Evolutionary conservation across 2,329 filamentous ascomycete genomes (phyloP), one percentile per base, ranked within the genome.

Genomic region (Cercospora sp.): DNA sequence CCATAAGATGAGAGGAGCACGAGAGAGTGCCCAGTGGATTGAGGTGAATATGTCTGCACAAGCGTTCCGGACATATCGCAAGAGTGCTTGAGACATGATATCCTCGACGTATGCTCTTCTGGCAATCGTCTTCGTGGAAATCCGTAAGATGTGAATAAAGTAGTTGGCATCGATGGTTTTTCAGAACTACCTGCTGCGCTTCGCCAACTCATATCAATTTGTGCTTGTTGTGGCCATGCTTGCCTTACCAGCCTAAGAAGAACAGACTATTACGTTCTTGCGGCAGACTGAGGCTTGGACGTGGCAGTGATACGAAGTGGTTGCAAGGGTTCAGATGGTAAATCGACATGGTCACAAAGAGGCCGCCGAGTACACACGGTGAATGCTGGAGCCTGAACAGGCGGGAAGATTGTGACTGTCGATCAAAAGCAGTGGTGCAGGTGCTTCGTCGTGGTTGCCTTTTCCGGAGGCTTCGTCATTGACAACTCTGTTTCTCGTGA

Each of bases 381-480:
- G 48, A n/a, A 30, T 23, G 7, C 13, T 8, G 23, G n/a, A 28
- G 20, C 48, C 23, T 30, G 13, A 3, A 16, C 48, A 8, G 48
- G 6, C 48, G 23, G 23, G n/a, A 55, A 10, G 23, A 28, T 55
- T 16, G 48, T 30, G 55, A 59, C 16, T 20, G 55, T 20, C 31
- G 55, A 20, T 36, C 20, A 18, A 3, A 45, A 45, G 33, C 18
- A 36, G 28, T 12, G 13, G 33, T 61, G 59, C 36, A 59, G 59
- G 26, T 61, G 59, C 10, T 45, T 12, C 33, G n/a, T 8, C 23
- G 33, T 45, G 42, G 26, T 30, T 62, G 40, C 60, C 60, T 48
- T 28, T 23, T 42, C 23, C 59, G 36, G 59, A 59, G 20, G 10
- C 40, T 62, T 62, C 60, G 60, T 62, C 60, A 62, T 62, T 23